A percentile compares a stretch with the other conserved stretches of the same genome.
These are phyloP conservation scores for Pelargonium myrrhifolium DNA, from an alignment of 441 rosid species.

Conservation along the genomic window DNA sequence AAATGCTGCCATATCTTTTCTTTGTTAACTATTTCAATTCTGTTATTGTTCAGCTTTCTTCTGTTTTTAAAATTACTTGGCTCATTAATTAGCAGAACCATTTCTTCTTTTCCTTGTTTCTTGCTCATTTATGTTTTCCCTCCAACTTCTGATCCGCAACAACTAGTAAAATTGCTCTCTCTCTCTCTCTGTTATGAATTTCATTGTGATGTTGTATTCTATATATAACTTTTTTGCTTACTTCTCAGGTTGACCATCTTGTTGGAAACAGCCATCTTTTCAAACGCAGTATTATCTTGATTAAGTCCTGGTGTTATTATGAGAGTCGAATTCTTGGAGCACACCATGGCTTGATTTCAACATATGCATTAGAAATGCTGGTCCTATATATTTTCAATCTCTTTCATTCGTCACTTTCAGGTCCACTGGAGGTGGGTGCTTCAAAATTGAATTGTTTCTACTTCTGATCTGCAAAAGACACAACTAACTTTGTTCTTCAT, in stretches of 20 bases:
- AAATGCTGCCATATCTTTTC: not conserved
- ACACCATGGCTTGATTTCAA: slow-evolving; percentile 70
- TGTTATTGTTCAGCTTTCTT: not conserved
- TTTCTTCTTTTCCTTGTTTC: slow-evolving; percentile 3
- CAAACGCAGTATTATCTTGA: slow-evolving; percentile 69
- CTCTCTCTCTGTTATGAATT: not conserved
- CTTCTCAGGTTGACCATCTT: slow-evolving; percentile 61
- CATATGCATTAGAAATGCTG: slow-evolving; percentile 78
- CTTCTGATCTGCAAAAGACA: slow-evolving; percentile 14
- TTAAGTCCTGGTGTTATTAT: slow-evolving; percentile 93
- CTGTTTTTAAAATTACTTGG: not conserved
- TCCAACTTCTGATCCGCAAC: not conserved
- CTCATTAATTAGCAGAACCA: not conserved
- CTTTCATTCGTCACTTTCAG: slow-evolving; percentile 57
- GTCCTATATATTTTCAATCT: slow-evolving; percentile 63
- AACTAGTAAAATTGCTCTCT: not conserved
- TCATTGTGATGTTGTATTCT: not conserved
- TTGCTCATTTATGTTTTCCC: not conserved
- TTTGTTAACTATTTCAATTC: not conserved
- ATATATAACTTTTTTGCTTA: not conserved
- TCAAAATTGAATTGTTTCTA: slow-evolving; percentile 15
- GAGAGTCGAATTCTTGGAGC: slow-evolving; percentile 97
- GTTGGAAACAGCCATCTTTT: slow-evolving; percentile 75
- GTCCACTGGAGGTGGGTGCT: slow-evolving; percentile 71
- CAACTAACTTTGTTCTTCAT: slow-evolving; percentile 15